These are phyloP conservation scores for Pichia terricola DNA, from an alignment of 1,139 yeast genomes.

Conservation along the genomic window DNA sequence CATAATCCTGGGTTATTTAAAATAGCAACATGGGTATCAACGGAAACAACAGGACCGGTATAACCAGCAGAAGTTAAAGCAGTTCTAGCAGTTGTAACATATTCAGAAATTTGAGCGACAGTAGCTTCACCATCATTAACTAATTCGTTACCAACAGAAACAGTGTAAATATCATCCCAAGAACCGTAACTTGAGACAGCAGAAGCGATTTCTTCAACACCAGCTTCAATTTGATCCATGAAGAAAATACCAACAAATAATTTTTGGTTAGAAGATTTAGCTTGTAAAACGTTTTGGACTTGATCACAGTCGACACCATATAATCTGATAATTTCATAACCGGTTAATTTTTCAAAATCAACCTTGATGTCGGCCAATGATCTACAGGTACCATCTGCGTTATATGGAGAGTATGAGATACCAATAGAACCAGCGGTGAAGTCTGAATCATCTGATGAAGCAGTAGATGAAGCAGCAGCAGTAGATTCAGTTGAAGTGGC, in stretches of 20 bases:
- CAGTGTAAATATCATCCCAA: slow-evolving; percentile 67
- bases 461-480: slow-evolving; percentile 15
- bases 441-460: background rate
- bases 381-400: slow-evolving; percentile 65
- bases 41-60: slow-evolving; percentile 65
- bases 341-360: slow-evolving; percentile 48
- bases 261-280: slow-evolving; percentile 52
- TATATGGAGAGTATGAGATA: slow-evolving; percentile 78
- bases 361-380: slow-evolving; percentile 44
- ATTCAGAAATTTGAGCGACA: slow-evolving; percentile 44
- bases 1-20: slow-evolving; percentile 65
- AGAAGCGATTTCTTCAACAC: slow-evolving; percentile 39
- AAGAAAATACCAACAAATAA: slow-evolving; percentile 63
- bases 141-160: slow-evolving; percentile 73
- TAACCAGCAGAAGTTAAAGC: slow-evolving; percentile 57
- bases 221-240: slow-evolving; percentile 43
- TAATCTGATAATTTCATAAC: slow-evolving; percentile 56
- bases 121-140: slow-evolving; percentile 62
- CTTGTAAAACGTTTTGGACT: slow-evolving; percentile 58
- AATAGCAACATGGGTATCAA: slow-evolving; percentile 72
- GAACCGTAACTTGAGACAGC: slow-evolving; percentile 53
- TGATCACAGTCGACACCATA: slow-evolving; percentile 81
- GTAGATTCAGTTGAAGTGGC: slow-evolving; percentile 21
- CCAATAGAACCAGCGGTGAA: slow-evolving; percentile 41
- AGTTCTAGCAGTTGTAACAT: slow-evolving; percentile 46